Evolutionary conservation across 306 rosid species (phyloP).

Genomic region (Vigna unguiculata): DNA sequence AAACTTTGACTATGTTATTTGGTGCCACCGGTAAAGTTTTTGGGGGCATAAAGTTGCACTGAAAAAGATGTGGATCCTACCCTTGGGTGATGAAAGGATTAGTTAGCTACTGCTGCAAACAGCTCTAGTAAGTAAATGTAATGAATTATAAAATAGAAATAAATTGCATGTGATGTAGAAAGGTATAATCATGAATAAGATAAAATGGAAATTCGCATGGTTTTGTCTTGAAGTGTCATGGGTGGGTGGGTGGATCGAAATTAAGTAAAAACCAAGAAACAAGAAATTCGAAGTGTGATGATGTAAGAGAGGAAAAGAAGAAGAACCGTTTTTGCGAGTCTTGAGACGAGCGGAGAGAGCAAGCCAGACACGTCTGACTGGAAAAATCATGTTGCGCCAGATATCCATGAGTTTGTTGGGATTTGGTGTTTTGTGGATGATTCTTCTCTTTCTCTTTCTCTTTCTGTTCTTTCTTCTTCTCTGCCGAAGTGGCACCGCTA

Average conservation of each 20-base stretch:
- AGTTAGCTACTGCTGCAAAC: constrained; percentile 5
- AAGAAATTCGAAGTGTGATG: too few species aligned
- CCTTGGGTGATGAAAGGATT: constrained; percentile 34
- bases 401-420: constrained; percentile 45
- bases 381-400: constrained; percentile 70
- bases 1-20: constrained; percentile 5
- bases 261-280: too few species aligned
- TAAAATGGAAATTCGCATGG: too few species aligned
- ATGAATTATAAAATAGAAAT: not conserved
- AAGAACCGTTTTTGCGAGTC: constrained; percentile 60
- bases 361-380: constrained; percentile 76
- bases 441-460: not conserved
- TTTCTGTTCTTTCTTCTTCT: constrained; percentile 46
- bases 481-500: constrained; percentile 44
- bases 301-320: too few species aligned
- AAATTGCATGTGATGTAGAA: not conserved
- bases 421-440: too few species aligned
- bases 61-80: constrained; percentile 55
- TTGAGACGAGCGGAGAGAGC: constrained; percentile 74
- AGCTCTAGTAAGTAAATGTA: too few species aligned
- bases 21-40: constrained; percentile 11
- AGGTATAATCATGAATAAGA: too few species aligned
- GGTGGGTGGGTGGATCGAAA: not conserved
- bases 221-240: not conserved
- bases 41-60: constrained; percentile 43